Evolutionary conservation across 306 rosid species (phyloP), one percentile per base, ranked within the genome.

Genomic region (Myrica gale): DNA sequence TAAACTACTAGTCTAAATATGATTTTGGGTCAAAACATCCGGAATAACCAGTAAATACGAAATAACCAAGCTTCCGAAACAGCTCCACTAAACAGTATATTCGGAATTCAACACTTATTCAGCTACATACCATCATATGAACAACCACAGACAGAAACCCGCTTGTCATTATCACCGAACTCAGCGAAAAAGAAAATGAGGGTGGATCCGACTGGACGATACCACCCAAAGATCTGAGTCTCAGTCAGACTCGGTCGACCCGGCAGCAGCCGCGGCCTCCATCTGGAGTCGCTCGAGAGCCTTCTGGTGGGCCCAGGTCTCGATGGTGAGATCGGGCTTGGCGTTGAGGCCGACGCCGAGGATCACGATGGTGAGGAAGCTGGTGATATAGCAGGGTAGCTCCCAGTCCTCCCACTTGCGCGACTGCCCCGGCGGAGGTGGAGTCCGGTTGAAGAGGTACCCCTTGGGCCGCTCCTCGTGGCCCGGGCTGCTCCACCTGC

Each of bases 321-420:
- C 99, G 76, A 95, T 95, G 71, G 99, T 92, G 60, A 95, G 85
- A 89, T 95, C 98, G 68, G 99, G 99, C 89, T 95, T 95, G 70
- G 99, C 99, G 78, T 92, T 90, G 82, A 95, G 99, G 5, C 99
- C 99, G 20, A 95, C 99, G 37, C 99, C 99, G 13, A 95, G 99
- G 78, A 95, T 95, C 26, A 95, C 99, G 81, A 95, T 92, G 68
- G 99, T 88, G 75, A 96, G 93, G 83, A 96, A 96, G 81, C 99
- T 96, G 9, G 99, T 90, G 82, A 96, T 72, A 83, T 96, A 96
- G 92, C 99, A 96, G 6, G 99, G 99, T 1, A 96, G 92, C 71
- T 96, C 99, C 99, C 99, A 96, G 47, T 96, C 99, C 71, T 96
- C 99, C 99, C 99, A 96, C 68, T 87, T 90, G 7, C 99, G 97